Conservation (phyloP, 345 rosid species). For the Cardamine occulta region DNA sequence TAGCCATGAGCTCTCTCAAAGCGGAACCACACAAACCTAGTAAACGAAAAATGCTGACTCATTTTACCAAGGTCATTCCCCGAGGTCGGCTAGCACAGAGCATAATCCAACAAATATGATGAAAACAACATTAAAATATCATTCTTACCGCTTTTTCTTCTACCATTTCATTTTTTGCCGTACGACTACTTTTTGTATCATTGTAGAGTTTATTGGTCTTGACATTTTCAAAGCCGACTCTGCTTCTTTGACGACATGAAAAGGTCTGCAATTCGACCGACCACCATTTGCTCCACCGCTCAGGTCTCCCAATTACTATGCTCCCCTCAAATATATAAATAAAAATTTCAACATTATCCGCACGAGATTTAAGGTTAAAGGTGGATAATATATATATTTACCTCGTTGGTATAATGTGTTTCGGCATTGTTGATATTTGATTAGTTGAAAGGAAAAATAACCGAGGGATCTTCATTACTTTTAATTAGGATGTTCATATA, state of each 20-base stretch:
- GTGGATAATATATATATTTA: background rate
- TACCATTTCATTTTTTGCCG: no score
- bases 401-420: background rate
- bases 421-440: background rate
- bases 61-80: background rate
- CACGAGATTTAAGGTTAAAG: constrained; percentile 2
- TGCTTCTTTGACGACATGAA: background rate
- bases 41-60: no score
- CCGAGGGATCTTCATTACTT: background rate
- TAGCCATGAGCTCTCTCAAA: no score
- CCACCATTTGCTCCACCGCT: constrained; percentile 18
- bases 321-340: background rate
- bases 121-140: no score
- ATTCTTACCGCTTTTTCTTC: no score
- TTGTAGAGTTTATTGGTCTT: no score
- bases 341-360: background rate
- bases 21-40: no score
- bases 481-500: background rate
- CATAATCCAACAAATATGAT: no score
- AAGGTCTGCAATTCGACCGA: background rate
- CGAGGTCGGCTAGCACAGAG: background rate
- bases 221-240: no score
- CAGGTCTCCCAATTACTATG: background rate
- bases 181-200: no score
- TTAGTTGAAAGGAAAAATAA: background rate